These are phyloP conservation scores for Pseudogymnoascus verrucosus DNA, from an alignment of 2,329 filamentous ascomycete species.

Conservation along the genomic window DNA sequence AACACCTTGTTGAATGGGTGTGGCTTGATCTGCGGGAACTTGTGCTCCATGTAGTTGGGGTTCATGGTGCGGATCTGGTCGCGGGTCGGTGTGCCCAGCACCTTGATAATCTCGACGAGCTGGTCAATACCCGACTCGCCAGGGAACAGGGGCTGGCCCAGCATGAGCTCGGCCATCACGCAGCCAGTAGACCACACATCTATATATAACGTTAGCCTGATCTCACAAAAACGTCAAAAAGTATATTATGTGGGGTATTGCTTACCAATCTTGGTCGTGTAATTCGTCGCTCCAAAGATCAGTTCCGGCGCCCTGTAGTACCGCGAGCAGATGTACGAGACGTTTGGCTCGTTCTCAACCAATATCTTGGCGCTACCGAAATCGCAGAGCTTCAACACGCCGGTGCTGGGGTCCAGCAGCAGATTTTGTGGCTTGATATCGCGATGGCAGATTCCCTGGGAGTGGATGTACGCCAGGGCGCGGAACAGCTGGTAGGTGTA, in stretches of 20 bases:
- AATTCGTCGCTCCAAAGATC: constrained; percentile 98
- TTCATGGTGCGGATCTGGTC: constrained; percentile 99
- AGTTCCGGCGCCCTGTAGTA: constrained; percentile 98
- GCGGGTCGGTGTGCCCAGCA: constrained; percentile 88
- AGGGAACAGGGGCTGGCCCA: constrained; percentile 94
- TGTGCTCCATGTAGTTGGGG: constrained; percentile 99
- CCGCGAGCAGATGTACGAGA: constrained; percentile 98
- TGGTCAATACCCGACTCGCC: constrained; percentile 98
- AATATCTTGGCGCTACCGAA: constrained; percentile 98
- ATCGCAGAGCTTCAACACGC: constrained; percentile 94
- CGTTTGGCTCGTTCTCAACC: constrained; percentile 97
- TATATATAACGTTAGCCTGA: constrained; percentile 32
- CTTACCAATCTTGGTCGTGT: constrained; percentile 99
- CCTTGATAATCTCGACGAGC: constrained; percentile 98
- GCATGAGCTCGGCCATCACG: constrained; percentile 98
- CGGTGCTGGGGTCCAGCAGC: constrained; percentile 81
- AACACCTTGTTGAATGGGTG: constrained; percentile 99
- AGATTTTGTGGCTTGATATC: constrained; percentile 99
- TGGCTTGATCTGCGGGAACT: constrained; percentile 99
- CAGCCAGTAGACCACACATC: constrained; percentile 99
- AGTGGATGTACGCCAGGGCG: constrained; percentile 97
- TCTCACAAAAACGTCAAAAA: constrained; percentile 12
- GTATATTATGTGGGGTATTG: constrained; percentile 16
- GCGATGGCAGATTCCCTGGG: constrained; percentile 96
- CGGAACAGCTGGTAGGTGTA: constrained; percentile 99